phyloP scores from a whole-genome alignment of 2,329 filamentous ascomycete genomes.

The Lachnellula suecica region DNA sequence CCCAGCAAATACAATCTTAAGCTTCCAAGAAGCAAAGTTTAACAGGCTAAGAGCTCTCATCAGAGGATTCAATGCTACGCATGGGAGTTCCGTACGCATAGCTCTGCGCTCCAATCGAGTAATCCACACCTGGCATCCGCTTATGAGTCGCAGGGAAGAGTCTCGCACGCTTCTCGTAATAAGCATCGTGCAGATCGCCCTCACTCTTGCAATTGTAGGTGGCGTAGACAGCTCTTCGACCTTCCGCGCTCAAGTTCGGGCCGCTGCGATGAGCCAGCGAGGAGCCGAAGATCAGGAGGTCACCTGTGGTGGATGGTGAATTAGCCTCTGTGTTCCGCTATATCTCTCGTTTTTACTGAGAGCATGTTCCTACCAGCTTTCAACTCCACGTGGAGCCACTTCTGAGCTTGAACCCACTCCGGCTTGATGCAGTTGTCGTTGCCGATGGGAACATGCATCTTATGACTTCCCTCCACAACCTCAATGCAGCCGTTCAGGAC shows the following conservation, averaged over 20 bases:
- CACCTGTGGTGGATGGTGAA: slow-evolving; percentile 27
- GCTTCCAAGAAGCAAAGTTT: no score
- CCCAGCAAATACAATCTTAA: no score
- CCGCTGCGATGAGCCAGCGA: slow-evolving; percentile 35
- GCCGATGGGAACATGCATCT: slow-evolving; percentile 34
- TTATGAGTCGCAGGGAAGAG: slow-evolving; percentile 42
- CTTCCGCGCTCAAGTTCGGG: slow-evolving; percentile 30
- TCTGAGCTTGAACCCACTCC: slow-evolving; percentile 31
- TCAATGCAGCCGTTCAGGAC: slow-evolving; percentile 35
- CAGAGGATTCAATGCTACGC: slow-evolving; percentile 38
- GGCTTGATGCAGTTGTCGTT: slow-evolving; percentile 32
- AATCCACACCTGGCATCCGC: slow-evolving; percentile 33
- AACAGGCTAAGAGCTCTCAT: no score
- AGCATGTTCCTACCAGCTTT: slow-evolving; percentile 28
- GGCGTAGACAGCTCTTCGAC: slow-evolving; percentile 41
- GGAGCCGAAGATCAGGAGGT: slow-evolving; percentile 35
- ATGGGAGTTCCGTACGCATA: slow-evolving; percentile 40
- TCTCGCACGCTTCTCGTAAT: slow-evolving; percentile 40
- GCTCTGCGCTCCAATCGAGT: slow-evolving; percentile 34
- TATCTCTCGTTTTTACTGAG: no score
- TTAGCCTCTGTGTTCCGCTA: background rate
- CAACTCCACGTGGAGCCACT: slow-evolving; percentile 33
- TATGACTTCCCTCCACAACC: slow-evolving; percentile 34
- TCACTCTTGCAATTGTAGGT: slow-evolving; percentile 41
- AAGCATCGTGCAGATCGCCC: slow-evolving; percentile 41